These are phyloP conservation scores for Hypoxylon perforatum DNA, from an alignment of 495 filamentous ascomycete genomes.

Conservation along the genomic window DNA sequence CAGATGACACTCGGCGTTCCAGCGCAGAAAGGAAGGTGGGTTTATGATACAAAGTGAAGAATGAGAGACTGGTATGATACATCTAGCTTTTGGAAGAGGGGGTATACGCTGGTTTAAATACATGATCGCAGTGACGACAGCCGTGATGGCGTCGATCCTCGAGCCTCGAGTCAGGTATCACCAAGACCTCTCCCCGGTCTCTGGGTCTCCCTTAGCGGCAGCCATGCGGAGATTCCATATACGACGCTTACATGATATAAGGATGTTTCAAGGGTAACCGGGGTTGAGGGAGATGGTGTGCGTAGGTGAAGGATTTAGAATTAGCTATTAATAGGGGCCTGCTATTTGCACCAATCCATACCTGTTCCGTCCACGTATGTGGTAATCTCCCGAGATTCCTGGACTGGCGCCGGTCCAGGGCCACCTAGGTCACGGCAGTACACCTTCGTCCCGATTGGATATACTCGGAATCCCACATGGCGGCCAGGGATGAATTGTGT, in stretches of 20 bases:
- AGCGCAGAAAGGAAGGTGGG: not conserved
- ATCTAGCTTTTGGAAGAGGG: not conserved
- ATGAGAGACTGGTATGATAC: not conserved
- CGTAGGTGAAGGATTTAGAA: constrained; percentile 24
- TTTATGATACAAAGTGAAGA: not conserved
- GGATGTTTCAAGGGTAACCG: constrained; percentile 25
- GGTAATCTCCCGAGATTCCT: not conserved
- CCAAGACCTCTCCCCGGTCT: not conserved
- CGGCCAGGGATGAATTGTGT: too few relatives aligned
- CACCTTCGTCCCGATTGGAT: too few relatives aligned
- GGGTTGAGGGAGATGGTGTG: not conserved
- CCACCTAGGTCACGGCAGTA: too few relatives aligned
- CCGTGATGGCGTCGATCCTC: not conserved
- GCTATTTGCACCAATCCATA: constrained; percentile 3
- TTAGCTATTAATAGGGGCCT: constrained; percentile 19
- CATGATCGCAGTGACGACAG: not conserved
- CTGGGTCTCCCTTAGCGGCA: not conserved
- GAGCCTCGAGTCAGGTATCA: not conserved
- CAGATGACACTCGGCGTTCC: not conserved
- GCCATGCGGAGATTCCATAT: constrained; percentile 3
- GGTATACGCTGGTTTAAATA: constrained; percentile 5
- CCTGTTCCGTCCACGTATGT: not conserved
- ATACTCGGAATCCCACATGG: too few relatives aligned
- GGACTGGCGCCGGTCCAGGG: not conserved
- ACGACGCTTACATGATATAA: constrained; percentile 8